A percentile compares a stretch with the other conserved stretches of the same genome.
Evolutionary conservation across 176 grass and related monocot species (phyloP).

Genomic region (Carex kokanica): DNA sequence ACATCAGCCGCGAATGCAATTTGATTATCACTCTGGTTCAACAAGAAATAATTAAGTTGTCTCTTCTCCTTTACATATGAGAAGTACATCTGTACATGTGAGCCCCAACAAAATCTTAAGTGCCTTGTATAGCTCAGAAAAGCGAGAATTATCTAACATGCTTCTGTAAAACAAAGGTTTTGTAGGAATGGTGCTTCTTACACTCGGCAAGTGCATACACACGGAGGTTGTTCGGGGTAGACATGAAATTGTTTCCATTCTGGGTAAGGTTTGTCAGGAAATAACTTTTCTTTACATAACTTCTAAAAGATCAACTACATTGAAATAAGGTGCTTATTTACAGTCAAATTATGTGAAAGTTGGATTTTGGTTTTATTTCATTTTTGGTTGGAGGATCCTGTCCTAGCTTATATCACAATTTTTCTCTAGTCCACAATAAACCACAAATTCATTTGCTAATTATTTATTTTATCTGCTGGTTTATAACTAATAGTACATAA

Average conservation of each 20-base stretch:
- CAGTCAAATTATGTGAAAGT: background rate
- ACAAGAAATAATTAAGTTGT: background rate
- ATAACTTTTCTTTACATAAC: background rate
- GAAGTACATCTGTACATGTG: background rate
- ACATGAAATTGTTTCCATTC: background rate
- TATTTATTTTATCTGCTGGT: background rate
- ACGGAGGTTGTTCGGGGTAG: background rate
- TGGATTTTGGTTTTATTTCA: background rate
- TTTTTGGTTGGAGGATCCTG: background rate
- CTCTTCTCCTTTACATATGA: background rate
- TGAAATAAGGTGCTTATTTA: background rate
- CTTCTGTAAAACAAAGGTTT: background rate
- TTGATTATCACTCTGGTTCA: slow-evolving; percentile 24
- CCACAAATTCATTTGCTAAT: background rate
- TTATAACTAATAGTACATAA: background rate
- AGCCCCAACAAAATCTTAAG: background rate
- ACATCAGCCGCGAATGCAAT: slow-evolving; percentile 75
- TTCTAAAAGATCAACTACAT: background rate
- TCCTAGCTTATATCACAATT: background rate
- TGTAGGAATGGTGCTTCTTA: background rate
- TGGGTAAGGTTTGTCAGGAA: background rate
- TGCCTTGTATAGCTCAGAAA: background rate
- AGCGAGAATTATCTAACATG: background rate
- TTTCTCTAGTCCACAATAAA: background rate
- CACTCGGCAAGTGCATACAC: background rate